These are phyloP conservation scores for Penicillium sp. DNA, from an alignment of 2,329 filamentous ascomycete species.

Conservation along the genomic window DNA sequence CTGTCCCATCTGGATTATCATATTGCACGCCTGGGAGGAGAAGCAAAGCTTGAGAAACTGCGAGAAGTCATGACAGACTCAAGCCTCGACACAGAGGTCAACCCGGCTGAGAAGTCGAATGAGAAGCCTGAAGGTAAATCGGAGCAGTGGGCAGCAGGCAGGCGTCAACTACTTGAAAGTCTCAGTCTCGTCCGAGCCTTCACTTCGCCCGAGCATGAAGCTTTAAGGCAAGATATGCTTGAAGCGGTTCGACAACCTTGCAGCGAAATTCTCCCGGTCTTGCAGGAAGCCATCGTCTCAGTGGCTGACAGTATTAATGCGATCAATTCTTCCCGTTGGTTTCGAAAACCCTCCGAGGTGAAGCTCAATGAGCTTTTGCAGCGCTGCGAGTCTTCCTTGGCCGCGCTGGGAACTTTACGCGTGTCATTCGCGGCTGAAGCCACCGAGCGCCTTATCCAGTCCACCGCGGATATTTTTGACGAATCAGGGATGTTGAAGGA, in stretches of 20 bases:
- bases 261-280: constrained; percentile 21
- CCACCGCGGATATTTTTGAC: constrained; percentile 40
- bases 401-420: constrained; percentile 24
- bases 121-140: constrained; percentile 20
- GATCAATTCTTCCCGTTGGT: constrained; percentile 27
- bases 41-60: constrained; percentile 15
- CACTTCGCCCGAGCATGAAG: constrained; percentile 33
- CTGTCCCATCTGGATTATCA: constrained; percentile 43
- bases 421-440: constrained; percentile 27
- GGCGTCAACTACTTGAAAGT: constrained; percentile 30
- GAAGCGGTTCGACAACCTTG: constrained; percentile 27
- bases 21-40: constrained; percentile 26
- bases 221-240: constrained; percentile 28
- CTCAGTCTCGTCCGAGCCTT: constrained; percentile 35
- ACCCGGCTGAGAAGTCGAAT: constrained; percentile 11
- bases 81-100: not conserved
- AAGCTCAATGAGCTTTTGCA: constrained; percentile 18
- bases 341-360: constrained; percentile 19
- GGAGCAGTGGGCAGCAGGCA: constrained; percentile 19
- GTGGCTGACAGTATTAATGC: constrained; percentile 24
- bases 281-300: constrained; percentile 19
- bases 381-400: constrained; percentile 15
- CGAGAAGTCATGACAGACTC: constrained; percentile 7
- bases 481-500: constrained; percentile 34
- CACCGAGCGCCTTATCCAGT: constrained; percentile 38